Evolutionary conservation across 805 yeast species (phyloP), one percentile per base, ranked within the genome.

Genomic region (Teunomyces kruisii): DNA sequence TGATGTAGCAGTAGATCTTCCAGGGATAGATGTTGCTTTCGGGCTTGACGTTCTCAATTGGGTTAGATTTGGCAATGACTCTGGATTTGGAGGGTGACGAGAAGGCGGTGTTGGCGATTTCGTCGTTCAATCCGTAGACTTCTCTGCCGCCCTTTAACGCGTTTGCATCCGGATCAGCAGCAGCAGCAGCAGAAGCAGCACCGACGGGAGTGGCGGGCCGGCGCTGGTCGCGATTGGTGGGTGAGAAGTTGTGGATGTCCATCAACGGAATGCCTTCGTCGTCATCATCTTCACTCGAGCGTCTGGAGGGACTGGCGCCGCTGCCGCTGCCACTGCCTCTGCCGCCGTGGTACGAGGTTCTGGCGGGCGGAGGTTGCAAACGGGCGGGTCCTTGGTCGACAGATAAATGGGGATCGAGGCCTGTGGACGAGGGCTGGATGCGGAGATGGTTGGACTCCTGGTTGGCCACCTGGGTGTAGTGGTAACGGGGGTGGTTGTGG

Each of bases 1-100:
- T 68, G 7, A 78, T 55, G 53, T 81, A 80, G 62, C 97, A 90
- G 67, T 89, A 94, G 0, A 82, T 67, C 53, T 80, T 78, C 99
- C 99, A 94, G 89, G 64, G 59, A 48, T 65, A 69, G 30, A 70
- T 59, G 49, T 68, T 57, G 47, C 49, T 46, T 39, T 61, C 55
- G 3, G 54, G 45, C 16, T 48, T 41, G 6, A 44, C 42, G 10
- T 40, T 36, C 14, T 43, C 48, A 13, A 54, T 44, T 33, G 56
- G 52, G 22, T 27, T 38, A 7, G 40, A 13, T 10, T 27, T 22
- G n/a, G 51, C 40, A 28, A 67, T 65, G 28, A 58, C 65, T 35
- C 53, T 51, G 9, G 57, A 61, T 45, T 55, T 62, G n/a, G 51
- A 50, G 9, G 62, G 39, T 6, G 46, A 19, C 6, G 28, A 13